Conservation (phyloP, 495 filamentous ascomycete species). For the Zalerion maritima region DNA sequence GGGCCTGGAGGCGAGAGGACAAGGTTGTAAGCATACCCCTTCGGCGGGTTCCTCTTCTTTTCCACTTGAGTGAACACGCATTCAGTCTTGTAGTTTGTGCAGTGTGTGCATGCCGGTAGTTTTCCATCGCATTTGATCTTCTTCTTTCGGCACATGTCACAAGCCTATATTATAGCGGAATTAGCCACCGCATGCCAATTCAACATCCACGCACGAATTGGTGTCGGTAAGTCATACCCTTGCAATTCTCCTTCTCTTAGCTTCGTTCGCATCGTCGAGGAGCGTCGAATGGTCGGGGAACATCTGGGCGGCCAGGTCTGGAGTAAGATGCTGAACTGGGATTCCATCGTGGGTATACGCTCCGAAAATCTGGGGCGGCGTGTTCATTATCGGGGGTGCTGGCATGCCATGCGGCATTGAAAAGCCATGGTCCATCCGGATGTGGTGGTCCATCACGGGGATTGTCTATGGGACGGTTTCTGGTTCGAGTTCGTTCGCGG, state of each 20-base stretch:
- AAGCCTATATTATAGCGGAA: constrained; percentile 44
- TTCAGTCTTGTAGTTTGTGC: constrained; percentile 95
- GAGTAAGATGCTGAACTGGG: constrained; percentile 33
- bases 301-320: constrained; percentile 43
- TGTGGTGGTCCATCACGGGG: constrained; percentile 30
- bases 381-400: constrained; percentile 46
- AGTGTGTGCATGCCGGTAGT: constrained; percentile 88
- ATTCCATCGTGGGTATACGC: constrained; percentile 46
- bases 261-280: constrained; percentile 60
- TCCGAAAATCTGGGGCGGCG: constrained; percentile 57
- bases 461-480: constrained; percentile 7
- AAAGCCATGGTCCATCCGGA: constrained; percentile 25
- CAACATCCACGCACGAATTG: not conserved
- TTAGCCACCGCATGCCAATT: constrained; percentile 9
- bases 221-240: constrained; percentile 41
- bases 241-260: constrained; percentile 87
- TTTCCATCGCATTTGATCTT: constrained; percentile 99
- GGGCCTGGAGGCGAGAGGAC: not conserved
- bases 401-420: constrained; percentile 33
- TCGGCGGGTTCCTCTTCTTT: constrained; percentile 95
- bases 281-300: constrained; percentile 41
- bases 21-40: constrained; percentile 50
- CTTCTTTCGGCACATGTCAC: constrained; percentile 98
- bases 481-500: no score
- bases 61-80: constrained; percentile 96